These are phyloP conservation scores for Protoeuglena noctilucae DNA, from an alignment of 139 green algal genomes.

Conservation along the genomic window DNA sequence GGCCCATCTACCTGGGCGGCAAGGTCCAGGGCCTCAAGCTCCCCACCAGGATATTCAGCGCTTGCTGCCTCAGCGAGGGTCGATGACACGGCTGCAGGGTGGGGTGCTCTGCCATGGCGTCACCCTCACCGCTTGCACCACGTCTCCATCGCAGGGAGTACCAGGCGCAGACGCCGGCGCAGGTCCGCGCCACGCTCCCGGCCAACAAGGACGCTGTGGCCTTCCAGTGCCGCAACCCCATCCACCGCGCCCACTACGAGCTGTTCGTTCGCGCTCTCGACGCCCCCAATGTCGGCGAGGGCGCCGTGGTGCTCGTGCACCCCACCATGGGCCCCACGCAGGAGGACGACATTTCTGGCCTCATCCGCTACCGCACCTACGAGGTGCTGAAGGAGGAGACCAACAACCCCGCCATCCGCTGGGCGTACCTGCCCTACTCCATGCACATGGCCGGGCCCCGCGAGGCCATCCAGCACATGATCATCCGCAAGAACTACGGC, in stretches of 20 bases:
- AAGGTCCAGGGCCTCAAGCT: constrained; percentile 39
- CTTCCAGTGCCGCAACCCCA: constrained; percentile 90
- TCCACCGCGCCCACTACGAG: constrained; percentile 86
- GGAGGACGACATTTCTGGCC: constrained; percentile 18
- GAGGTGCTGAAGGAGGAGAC: constrained; percentile 79
- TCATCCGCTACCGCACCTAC: constrained; percentile 64
- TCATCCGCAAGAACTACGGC: constrained; percentile 89
- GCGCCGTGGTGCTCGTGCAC: constrained; percentile 70
- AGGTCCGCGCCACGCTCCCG: constrained; percentile 60
- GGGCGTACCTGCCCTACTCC: constrained; percentile 85
- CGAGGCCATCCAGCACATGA: constrained; percentile 90
- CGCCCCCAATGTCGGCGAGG: constrained; percentile 49
- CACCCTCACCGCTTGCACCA: too few relatives aligned
- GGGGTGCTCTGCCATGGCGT: too few relatives aligned
- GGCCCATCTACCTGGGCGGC: constrained; percentile 59
- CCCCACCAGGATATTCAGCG: constrained; percentile 47
- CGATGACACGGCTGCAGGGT: too few relatives aligned
- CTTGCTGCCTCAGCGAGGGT: too few relatives aligned
- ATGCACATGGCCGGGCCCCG: constrained; percentile 89
- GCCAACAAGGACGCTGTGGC: constrained; percentile 60
- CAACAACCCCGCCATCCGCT: constrained; percentile 57
- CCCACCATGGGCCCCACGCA: constrained; percentile 78
- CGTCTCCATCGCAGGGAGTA: too few relatives aligned
- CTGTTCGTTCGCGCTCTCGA: constrained; percentile 75
- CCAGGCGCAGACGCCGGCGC: constrained; percentile 22